These are phyloP conservation scores for Boletus tylopilopsis DNA, from an alignment of 768 basidiomycete genomes.

Conservation along the genomic window DNA sequence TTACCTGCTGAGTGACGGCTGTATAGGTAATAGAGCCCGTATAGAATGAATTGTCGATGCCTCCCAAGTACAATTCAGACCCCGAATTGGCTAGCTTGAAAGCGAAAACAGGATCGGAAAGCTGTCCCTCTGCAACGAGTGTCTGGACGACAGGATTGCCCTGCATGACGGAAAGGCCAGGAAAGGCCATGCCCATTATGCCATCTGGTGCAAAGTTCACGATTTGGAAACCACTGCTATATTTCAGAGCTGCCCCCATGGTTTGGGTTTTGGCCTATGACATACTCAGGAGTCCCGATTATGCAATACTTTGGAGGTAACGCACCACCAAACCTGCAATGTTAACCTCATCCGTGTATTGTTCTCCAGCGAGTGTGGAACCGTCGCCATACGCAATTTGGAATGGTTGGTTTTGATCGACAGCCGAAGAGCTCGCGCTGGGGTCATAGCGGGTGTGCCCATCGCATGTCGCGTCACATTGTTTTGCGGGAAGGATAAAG, in stretches of 20 bases:
- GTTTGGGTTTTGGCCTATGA: conserved; percentile 23
- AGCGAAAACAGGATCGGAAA: conserved; percentile 33
- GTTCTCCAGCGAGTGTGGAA: conserved; percentile 35
- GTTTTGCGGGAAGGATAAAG: conserved; percentile 28
- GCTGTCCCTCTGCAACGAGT: conserved; percentile 35
- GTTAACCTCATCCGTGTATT: conserved; percentile 39
- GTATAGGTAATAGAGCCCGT: conserved; percentile 37
- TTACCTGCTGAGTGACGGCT: conserved; percentile 30
- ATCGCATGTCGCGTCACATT: conserved; percentile 29
- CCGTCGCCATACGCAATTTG: conserved; percentile 42
- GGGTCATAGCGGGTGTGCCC: conserved; percentile 37
- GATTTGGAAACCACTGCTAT: conserved; percentile 13
- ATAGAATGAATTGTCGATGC: conserved; percentile 36
- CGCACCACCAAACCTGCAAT: conserved; percentile 31
- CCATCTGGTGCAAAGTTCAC: conserved; percentile 26
- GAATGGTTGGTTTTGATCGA: conserved; percentile 26
- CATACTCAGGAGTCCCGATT: conserved; percentile 3
- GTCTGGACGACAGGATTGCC: conserved; percentile 40
- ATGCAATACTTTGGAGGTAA: background rate
- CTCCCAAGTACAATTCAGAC: conserved; percentile 41
- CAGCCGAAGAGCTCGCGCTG: conserved; percentile 28
- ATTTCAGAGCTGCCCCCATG: conserved; percentile 20
- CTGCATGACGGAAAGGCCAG: conserved; percentile 33
- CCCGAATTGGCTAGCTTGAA: conserved; percentile 36
- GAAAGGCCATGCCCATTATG: conserved; percentile 43